Conservation (phyloP, 2,329 filamentous ascomycete species). For the Fusarium sterilihyphosum region DNA sequence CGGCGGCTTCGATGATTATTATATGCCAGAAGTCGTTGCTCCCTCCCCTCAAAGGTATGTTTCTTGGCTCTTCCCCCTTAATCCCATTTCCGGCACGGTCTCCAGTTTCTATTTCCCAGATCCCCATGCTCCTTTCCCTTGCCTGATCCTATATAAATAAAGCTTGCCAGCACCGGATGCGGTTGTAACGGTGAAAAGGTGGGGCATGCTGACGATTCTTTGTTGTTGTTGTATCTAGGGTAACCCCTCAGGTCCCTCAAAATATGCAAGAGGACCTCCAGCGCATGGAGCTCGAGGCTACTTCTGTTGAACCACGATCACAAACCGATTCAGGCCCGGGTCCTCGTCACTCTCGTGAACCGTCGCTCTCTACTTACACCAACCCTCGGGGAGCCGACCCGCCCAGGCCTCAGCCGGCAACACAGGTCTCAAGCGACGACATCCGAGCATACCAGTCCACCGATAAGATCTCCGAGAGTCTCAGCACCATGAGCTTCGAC, state of each 20-base stretch:
- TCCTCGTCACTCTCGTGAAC: conserved; percentile 54
- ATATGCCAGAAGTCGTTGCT: conserved; percentile 68
- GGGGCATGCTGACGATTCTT: conserved; percentile 53
- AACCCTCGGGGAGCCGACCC: conserved; percentile 43
- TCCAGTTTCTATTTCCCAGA: conserved; percentile 34
- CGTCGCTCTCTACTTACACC: conserved; percentile 55
- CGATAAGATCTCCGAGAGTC: conserved; percentile 48
- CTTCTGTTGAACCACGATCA: conserved; percentile 53
- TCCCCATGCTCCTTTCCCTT: conserved; percentile 28
- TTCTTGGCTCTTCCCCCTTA: conserved; percentile 34
- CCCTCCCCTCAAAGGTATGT: conserved; percentile 67
- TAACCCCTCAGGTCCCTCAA: conserved; percentile 94
- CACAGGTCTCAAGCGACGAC: conserved; percentile 51
- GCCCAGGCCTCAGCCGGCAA: conserved; percentile 45
- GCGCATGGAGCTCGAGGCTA: conserved; percentile 85
- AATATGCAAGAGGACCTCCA: conserved; percentile 97
- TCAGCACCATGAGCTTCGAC: conserved; percentile 60
- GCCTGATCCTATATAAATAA: conserved; percentile 23
- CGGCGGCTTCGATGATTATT: conserved; percentile 67
- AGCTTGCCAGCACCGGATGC: conserved; percentile 39
- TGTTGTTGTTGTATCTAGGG: conserved; percentile 62
- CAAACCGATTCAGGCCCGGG: conserved; percentile 45
- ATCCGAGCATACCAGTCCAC: conserved; percentile 51
- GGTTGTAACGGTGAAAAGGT: conserved; percentile 45
- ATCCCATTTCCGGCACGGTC: conserved; percentile 22